Conservation (phyloP, 2,329 filamentous ascomycete species). For the Oidium heveae region DNA sequence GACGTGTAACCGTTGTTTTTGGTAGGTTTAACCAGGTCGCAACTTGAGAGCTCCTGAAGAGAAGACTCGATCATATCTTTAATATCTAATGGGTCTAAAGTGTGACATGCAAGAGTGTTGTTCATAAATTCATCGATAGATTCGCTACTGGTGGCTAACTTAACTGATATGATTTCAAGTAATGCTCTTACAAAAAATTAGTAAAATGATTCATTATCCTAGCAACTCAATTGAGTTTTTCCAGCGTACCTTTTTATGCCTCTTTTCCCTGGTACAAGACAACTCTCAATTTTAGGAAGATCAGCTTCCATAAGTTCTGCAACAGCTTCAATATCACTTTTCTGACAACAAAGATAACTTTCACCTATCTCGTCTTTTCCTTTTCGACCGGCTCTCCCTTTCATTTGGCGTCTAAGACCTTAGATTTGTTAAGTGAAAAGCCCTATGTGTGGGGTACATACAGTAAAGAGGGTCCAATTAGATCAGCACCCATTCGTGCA, state of each 20-base stretch:
- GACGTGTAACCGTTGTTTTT: conserved; percentile 28
- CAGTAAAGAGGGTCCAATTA: conserved; percentile 57
- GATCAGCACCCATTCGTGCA: conserved; percentile 48
- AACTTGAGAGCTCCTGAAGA: conserved; percentile 28
- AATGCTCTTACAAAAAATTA: conserved; percentile 29
- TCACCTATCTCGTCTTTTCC: conserved; percentile 57
- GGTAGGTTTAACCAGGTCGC: conserved; percentile 24
- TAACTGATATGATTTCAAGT: conserved; percentile 43
- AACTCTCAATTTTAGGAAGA: conserved; percentile 43
- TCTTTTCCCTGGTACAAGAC: conserved; percentile 37
- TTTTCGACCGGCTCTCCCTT: conserved; percentile 51
- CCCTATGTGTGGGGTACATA: conserved; percentile 10
- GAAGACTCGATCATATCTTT: conserved; percentile 29
- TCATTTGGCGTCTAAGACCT: conserved; percentile 39
- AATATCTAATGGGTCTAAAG: conserved; percentile 24
- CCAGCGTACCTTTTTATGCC: conserved; percentile 35
- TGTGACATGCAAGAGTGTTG: conserved; percentile 39
- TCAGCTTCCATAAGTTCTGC: conserved; percentile 47
- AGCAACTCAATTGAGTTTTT: neutral
- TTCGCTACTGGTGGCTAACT: conserved; percentile 37
- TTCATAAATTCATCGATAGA: conserved; percentile 42
- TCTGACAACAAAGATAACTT: conserved; percentile 50
- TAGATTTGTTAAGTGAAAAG: conserved; percentile 5
- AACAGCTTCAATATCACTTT: conserved; percentile 41
- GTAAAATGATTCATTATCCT: neutral